Evolutionary conservation across 164 flowering plant genomes (phyloP), one percentile per base, ranked within the genome.

Genomic region (Chimonanthus praecox): DNA sequence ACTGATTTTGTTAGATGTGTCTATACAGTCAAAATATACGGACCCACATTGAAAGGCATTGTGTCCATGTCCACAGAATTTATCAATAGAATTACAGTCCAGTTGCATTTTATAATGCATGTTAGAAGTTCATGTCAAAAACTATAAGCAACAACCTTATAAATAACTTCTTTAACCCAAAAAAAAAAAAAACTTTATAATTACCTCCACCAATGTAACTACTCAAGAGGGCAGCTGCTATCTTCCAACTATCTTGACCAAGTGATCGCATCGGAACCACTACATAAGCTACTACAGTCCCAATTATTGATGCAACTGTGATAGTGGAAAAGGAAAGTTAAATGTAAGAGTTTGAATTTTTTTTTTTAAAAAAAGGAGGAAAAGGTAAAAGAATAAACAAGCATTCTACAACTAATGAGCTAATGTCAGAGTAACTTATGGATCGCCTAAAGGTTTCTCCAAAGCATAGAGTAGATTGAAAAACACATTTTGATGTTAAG

Each of bases 161-260:
- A 33, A 1, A 0, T 33, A 33, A 33, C 1, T 33, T 33, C 33
- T 33, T 33, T 33, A 33, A 33, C 33, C 33, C 13, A 54, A 54
- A 11, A n/a, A 13, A 54, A 11, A n/a, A 13, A 54, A 54, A 13
- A 54, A 63, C 43, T 21, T n/a, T 47, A 13, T 49, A 69, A 78
- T 83, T 88, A 90, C 98, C 82, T 94, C 98, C 97, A 68, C 97
- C 98, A 78, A 94, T 92, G 80, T 90, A 85, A 64, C 96, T 92
- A 69, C 91, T 88, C 96, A 90, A 89, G 67, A 90, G 93, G 48
- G 97, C 89, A 76, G 98, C 85, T 68, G 95, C 98, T 58, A 94
- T 87, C 83, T 88, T 94, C 98, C 98, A 92, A 79, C 86, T 84
- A 78, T 92, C 97, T 60, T 78, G 86, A 71, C 97, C 98, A 78